Evolutionary conservation across 2,329 filamentous ascomycete species (phyloP).

Genomic region (Teratosphaeria nubilosa): DNA sequence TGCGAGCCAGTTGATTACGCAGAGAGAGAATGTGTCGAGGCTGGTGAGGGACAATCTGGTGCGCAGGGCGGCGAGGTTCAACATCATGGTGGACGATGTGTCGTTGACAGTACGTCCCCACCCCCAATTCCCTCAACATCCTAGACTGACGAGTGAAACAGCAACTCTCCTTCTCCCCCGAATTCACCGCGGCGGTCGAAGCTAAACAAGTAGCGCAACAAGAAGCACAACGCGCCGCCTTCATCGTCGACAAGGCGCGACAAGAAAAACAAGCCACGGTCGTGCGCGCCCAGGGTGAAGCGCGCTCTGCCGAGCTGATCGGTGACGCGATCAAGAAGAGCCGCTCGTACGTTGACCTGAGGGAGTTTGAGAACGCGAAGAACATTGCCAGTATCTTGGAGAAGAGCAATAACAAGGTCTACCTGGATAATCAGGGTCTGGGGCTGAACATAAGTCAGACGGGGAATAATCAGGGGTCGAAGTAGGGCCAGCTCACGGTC

Average conservation of each 20-base stretch:
- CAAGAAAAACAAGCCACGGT: conserved; percentile 99
- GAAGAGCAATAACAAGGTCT: conserved; percentile 85
- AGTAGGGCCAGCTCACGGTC: background rate
- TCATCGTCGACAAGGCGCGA: conserved; percentile 95
- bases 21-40: conserved; percentile 90
- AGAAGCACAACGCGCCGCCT: conserved; percentile 92
- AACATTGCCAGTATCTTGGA: conserved; percentile 81
- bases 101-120: conserved; percentile 56
- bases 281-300: conserved; percentile 97
- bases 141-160: conserved; percentile 17
- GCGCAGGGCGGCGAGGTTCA: conserved; percentile 84
- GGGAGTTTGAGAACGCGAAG: conserved; percentile 94
- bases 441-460: conserved; percentile 68
- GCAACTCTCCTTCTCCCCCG: conserved; percentile 60
- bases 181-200: conserved; percentile 59
- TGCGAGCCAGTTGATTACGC: conserved; percentile 94
- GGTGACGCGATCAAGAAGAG: conserved; percentile 99
- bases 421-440: conserved; percentile 82
- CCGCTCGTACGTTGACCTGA: conserved; percentile 89
- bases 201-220: conserved; percentile 67
- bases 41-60: conserved; percentile 90
- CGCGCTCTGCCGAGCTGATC: conserved; percentile 92
- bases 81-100: conserved; percentile 94
- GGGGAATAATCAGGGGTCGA: background rate
- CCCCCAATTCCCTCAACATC: background rate